Percentiles rank a stretch among this genome's conserved stretches.
These are phyloP conservation scores for Hygrocybe coccinea DNA, from an alignment of 768 basidiomycete genomes.

Conservation along the genomic window DNA sequence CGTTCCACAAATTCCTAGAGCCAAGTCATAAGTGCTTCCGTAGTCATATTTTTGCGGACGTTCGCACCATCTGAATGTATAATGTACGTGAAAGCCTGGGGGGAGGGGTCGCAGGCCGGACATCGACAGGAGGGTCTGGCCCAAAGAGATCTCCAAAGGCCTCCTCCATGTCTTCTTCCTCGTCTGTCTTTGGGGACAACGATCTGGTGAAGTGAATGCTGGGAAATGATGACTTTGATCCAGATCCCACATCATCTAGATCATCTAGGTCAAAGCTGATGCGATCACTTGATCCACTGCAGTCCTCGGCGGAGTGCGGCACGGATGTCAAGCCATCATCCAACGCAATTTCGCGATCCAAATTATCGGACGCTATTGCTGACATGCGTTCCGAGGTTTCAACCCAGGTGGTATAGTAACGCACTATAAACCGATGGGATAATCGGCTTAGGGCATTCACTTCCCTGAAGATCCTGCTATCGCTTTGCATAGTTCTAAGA, in stretches of 20 bases:
- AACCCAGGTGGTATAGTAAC: conserved; percentile 91
- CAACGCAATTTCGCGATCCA: conserved; percentile 37
- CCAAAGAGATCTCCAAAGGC: conserved; percentile 34
- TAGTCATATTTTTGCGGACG: neutral
- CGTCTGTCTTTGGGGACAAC: conserved; percentile 32
- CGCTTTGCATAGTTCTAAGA: conserved; percentile 70
- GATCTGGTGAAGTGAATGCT: conserved; percentile 75
- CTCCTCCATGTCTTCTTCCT: conserved; percentile 32
- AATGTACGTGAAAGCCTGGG: conserved; percentile 52
- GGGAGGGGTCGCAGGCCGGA: conserved; percentile 14
- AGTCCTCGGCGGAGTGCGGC: conserved; percentile 33
- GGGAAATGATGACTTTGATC: conserved; percentile 65
- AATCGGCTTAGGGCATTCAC: conserved; percentile 85
- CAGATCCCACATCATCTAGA: conserved; percentile 55
- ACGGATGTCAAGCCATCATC: conserved; percentile 55
- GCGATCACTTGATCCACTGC: conserved; percentile 42
- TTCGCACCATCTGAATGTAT: conserved; percentile 90
- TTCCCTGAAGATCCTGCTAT: conserved; percentile 85
- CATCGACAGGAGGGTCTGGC: conserved; percentile 18
- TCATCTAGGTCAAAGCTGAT: conserved; percentile 63
- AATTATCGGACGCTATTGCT: conserved; percentile 51
- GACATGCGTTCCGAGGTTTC: conserved; percentile 57
- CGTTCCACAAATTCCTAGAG: conserved; percentile 82
- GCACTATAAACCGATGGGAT: conserved; percentile 85
- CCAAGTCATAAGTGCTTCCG: conserved; percentile 2